Evolutionary conservation across 202 grass and related monocot species (phyloP), one percentile per base, ranked within the genome.

Genomic region (Miscanthus sacchariflorus): DNA sequence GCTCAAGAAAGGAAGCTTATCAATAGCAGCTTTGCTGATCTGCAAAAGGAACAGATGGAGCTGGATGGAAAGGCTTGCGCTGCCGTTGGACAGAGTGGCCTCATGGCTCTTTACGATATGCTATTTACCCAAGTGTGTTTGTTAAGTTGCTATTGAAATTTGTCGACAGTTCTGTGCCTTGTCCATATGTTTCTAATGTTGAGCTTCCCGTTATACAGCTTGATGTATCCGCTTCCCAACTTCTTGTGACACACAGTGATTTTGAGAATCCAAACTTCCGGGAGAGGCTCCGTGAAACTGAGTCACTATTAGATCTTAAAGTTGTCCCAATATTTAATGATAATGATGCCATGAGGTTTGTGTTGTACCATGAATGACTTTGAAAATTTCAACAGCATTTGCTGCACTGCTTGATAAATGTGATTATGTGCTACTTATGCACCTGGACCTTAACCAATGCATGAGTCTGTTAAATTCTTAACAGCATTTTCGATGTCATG

Each of bases 291-390:
- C 30, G 82, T 66, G 85, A 90, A 72, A 99, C 97, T 61, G 93
- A 92, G 56, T 86, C 94, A 76, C 38, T 99, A 65, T 69, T 99
- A 82, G 87, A 85, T 79, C 88, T 92, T 76, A 93, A 69, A 92
- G 97, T 99, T 85, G 83, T 99, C 84, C 97, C 97, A 10, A 82
- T 99, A 82, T 99, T 99, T 80, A 99, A 99, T 76, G 97, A 99
- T 82, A 99, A 99, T 91, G 97, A 99, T 88, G 93, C 97, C 12
- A 87, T 79, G 97, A 99, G 94, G 97, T 99, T 69, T 19, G 68
- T 84, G 59, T 45, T 81, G 72, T 85, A 45, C 72, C 50, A 82
- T 86, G 7, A 14, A 44, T 44, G 35, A 36, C 52, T 7, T 46
- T 3, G 28, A 68, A 72, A 35, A 18, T 59, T 89, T 65, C 6